These are phyloP conservation scores for Limnomonas spitsbergensis DNA, from an alignment of 139 green algal genomes.

Conservation along the genomic window DNA sequence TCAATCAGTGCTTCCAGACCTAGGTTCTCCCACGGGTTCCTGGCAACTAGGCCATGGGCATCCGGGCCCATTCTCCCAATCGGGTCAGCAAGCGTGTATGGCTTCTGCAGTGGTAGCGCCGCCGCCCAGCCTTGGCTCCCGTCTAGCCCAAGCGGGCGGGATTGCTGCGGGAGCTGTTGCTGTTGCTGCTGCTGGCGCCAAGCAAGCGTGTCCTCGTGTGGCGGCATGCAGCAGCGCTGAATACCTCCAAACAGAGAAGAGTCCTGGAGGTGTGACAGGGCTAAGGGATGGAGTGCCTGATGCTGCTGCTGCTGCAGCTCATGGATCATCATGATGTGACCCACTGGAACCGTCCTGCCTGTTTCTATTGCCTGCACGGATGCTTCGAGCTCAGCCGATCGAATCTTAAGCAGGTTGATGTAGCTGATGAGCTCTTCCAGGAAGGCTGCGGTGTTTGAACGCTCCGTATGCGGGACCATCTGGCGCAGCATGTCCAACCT, in stretches of 20 bases:
- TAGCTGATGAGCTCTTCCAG: slow-evolving; percentile 54
- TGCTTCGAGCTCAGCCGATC: slow-evolving; percentile 38
- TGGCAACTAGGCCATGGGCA: neutral
- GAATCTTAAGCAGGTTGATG: slow-evolving; percentile 54
- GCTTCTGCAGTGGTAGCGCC: neutral
- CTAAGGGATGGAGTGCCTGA: too few relatives aligned
- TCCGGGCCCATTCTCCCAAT: too few relatives aligned
- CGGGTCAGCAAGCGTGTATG: too few relatives aligned
- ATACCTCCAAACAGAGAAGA: too few relatives aligned
- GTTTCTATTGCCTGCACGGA: neutral
- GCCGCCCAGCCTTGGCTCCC: neutral
- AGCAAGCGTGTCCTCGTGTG: neutral
- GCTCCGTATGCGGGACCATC: slow-evolving; percentile 77
- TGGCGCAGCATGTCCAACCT: slow-evolving; percentile 67
- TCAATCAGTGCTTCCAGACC: neutral
- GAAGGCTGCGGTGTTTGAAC: slow-evolving; percentile 71
- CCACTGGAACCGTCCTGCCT: neutral
- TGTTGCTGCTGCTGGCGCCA: slow-evolving; percentile 4
- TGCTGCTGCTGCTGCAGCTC: neutral
- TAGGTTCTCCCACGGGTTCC: neutral
- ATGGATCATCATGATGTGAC: neutral
- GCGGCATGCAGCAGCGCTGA: too few relatives aligned
- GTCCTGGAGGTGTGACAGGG: too few relatives aligned
- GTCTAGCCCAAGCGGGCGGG: neutral
- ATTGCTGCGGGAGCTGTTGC: neutral